Evolutionary conservation across 371 early-diverging fungal genomes (phyloP).

Genomic region (Zopfochytrium polystomum): DNA sequence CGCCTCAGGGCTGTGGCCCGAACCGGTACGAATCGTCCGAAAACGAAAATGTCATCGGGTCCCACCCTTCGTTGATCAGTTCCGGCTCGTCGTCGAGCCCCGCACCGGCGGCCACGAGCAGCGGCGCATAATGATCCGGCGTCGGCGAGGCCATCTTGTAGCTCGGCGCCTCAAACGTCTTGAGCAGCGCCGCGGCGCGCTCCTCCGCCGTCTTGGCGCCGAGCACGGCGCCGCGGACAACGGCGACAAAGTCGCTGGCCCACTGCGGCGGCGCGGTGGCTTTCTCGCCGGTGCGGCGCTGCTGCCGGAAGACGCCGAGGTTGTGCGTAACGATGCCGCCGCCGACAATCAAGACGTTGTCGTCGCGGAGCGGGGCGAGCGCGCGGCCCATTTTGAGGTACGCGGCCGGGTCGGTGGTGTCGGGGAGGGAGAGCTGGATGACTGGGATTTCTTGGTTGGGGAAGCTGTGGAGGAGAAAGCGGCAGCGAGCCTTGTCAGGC

Average conservation of each 20-base stretch:
- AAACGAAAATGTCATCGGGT: conserved; percentile 3
- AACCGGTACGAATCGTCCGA: conserved; percentile 24
- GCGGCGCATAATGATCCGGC: conserved; percentile 46
- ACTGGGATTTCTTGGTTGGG: conserved; percentile 31
- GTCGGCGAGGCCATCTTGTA: conserved; percentile 29
- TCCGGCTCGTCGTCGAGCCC: conserved; percentile 9
- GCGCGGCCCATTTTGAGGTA: conserved; percentile 30
- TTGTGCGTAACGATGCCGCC: conserved; percentile 41
- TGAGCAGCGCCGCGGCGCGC: conserved; percentile 3
- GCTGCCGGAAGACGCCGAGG: conserved; percentile 11
- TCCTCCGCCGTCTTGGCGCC: background rate
- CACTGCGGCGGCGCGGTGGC: conserved; percentile 8
- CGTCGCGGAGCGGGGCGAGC: too few species aligned
- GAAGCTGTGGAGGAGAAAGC: too few species aligned
- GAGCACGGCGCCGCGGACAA: conserved; percentile 10
- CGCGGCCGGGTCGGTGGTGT: conserved; percentile 12
- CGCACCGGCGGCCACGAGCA: conserved; percentile 42
- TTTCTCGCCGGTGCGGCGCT: background rate
- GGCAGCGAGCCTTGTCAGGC: too few species aligned
- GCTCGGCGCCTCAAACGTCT: conserved; percentile 2
- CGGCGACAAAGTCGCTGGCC: conserved; percentile 14
- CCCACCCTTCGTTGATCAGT: conserved; percentile 15
- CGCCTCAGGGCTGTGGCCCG: too few species aligned
- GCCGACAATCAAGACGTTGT: conserved; percentile 41
- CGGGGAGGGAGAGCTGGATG: too few species aligned